Evolutionary conservation across 306 rosid species (phyloP), one percentile per base, ranked within the genome.

Genomic region (Trifolium fragiferum): DNA sequence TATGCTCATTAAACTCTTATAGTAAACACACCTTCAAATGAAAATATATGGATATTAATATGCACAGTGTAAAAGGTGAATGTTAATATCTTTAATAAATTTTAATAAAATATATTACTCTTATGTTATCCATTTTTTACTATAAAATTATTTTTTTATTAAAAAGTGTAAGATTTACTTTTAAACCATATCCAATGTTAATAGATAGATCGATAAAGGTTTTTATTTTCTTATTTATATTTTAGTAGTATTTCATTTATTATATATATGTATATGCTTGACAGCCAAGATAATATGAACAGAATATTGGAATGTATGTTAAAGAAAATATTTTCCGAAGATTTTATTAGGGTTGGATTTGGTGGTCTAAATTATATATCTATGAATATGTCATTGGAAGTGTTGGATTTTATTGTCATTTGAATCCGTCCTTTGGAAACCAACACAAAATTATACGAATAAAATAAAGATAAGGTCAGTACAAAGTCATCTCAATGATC

Each of bases 401-500:
- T 65, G 77, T 82, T 70, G 90, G 70, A 81, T 80, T 79, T 71
- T 74, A 80, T 85, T 73, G 85, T 76, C 83, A 83, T 83, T 85
- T 78, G 74, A 58, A 74, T 73, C 67, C 76, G 85, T 67, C 81
- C 76, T 80, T 74, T 71, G 81, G 85, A 82, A 76, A 80, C 86
- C 51, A 88, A 85, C 91, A 89, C 80, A 82, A 80, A 86, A 85
- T 67, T 67, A 67, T 87, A 75, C 82, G 93, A 90, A 87, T 88
- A 89, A 82, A 87, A 85, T 85, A 88, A 76, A 89, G 93, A 90
- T 87, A 85, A 87, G 93, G 96, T 82, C 74, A 87, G 90, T 87
- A 83, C 82, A 81, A 83, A 82, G 96, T 88, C 91, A 90, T 88
- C 93, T 89, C 92, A 87, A 82, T 66, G 79, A 89, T 87, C 93